Base-by-base conservation (phyloP, 768 basidiomycete species). In the Rossbeevera mucosa region DNA sequence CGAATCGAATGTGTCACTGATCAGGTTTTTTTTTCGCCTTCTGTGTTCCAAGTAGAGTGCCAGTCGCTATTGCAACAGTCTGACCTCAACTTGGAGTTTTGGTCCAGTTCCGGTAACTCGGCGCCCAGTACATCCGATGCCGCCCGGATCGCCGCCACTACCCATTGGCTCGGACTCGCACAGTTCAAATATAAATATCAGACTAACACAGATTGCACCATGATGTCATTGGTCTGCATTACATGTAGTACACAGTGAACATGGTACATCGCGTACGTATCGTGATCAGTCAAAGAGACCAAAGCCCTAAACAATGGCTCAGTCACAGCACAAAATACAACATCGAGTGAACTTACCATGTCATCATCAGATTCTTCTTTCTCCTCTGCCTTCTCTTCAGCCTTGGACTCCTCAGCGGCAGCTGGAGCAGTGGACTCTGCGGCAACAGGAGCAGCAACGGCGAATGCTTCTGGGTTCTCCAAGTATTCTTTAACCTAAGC, bases 391-490 rank as follows among this genome's bases (percentile, higher is more conserved):
- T 86, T 83, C 74, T 90, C 80, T 71, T 88, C 80, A 48, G 74
- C 82, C 51, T 75, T 80, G 24, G 77, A 77, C 12, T 78, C 81
- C 30, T 77, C 82, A 45, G 80, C 80, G 41, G 78, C 82, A 46
- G 80, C 78, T 38, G 82, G 75, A 25, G 74, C 72, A 36, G 72
- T 70, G 31, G 73, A 76, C 22, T 73, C 76, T 21, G 76, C 78
- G 31, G 79, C 81, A 50, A 76, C 77, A 47, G 90, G 78, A 48
- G 86, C 86, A 31, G 88, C 89, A 54, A 74, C 86, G 50, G 89
- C 93, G 64, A 95, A 99, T n/a, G 94, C 95, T 50, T 96, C 94
- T 46, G 96, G 95, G 81, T 98, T 96, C 68, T 86, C 96, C 63
- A 98, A 85, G 77, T 87, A 91, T 67, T 90, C 95, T 80, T 96